A percentile compares a stretch with the other conserved stretches of the same genome.
These are phyloP conservation scores for Closterium sp. DNA, from an alignment of 139 green algal genomes.

Conservation along the genomic window DNA sequence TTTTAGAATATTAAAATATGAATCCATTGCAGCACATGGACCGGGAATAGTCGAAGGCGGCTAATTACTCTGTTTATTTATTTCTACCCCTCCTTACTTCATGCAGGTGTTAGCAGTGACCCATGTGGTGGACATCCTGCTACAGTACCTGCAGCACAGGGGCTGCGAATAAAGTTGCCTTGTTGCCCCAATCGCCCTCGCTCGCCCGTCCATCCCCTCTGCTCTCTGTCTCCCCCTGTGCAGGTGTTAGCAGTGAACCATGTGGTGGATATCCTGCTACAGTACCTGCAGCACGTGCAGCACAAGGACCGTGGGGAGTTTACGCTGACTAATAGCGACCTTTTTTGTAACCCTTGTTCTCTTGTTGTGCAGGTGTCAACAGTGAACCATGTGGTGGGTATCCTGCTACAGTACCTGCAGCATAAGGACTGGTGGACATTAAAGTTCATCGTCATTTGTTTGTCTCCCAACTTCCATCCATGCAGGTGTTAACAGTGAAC, in stretches of 20 bases:
- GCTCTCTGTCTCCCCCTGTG: too few relatives aligned
- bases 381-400: conserved; percentile 56
- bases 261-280: conserved; percentile 4
- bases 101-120: conserved; percentile 10
- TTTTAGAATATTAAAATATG: neutral
- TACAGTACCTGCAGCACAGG: neutral
- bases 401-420: conserved; percentile 15
- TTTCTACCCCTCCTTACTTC: too few relatives aligned
- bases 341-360: too few relatives aligned
- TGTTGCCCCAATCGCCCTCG: too few relatives aligned
- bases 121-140: conserved; percentile 6
- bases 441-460: neutral
- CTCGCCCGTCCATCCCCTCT: too few relatives aligned
- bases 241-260: conserved; percentile 12
- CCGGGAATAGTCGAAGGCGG: too few relatives aligned
- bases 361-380: conserved; percentile 40
- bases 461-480: neutral
- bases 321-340: neutral
- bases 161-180: too few relatives aligned
- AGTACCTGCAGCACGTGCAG: neutral
- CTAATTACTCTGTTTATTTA: too few relatives aligned
- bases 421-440: neutral
- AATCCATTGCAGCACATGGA: neutral
- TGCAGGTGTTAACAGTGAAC: conserved; percentile 53
- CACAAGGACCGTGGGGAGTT: neutral